Percentiles rank a stretch among this genome's conserved stretches.
Evolutionary conservation across 768 basidiomycete genomes (phyloP).

Genomic region (Auriscalpium orientale): DNA sequence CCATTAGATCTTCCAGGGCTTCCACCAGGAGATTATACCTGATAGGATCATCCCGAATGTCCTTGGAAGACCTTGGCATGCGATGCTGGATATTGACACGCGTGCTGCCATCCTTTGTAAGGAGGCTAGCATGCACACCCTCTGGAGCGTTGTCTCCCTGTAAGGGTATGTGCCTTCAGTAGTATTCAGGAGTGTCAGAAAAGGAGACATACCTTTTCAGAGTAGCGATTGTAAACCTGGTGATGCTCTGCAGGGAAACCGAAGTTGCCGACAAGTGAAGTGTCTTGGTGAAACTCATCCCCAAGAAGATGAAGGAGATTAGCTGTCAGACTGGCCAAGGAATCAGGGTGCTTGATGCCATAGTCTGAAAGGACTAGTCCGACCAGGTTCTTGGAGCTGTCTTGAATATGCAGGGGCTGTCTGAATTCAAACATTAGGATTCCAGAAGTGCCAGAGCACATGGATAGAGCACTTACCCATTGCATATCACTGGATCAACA

Average conservation of each 20-base stretch:
- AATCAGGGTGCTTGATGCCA: not conserved
- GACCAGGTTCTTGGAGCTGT: not conserved
- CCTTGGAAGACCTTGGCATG: not conserved
- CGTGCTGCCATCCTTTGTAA: not conserved
- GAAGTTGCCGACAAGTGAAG: not conserved
- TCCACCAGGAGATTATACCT: not conserved
- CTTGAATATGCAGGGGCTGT: not conserved
- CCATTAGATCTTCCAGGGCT: not conserved
- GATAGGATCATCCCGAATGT: not conserved
- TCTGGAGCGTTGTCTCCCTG: not conserved
- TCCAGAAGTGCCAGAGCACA: not conserved
- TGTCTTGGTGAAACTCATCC: not conserved
- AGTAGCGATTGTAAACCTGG: not conserved
- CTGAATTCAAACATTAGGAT: not conserved
- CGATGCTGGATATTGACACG: not conserved
- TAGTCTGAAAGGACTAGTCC: not conserved
- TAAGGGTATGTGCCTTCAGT: not conserved
- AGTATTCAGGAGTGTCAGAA: not conserved
- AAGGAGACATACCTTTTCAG: not conserved
- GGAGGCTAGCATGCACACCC: not conserved
- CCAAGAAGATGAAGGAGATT: not conserved
- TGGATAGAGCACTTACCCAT: not conserved
- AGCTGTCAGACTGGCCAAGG: not conserved
- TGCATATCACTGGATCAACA: not conserved
- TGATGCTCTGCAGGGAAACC: not conserved